phyloP scores from a whole-genome alignment of 768 basidiomycete species.

The Pleurotus platypus region DNA sequence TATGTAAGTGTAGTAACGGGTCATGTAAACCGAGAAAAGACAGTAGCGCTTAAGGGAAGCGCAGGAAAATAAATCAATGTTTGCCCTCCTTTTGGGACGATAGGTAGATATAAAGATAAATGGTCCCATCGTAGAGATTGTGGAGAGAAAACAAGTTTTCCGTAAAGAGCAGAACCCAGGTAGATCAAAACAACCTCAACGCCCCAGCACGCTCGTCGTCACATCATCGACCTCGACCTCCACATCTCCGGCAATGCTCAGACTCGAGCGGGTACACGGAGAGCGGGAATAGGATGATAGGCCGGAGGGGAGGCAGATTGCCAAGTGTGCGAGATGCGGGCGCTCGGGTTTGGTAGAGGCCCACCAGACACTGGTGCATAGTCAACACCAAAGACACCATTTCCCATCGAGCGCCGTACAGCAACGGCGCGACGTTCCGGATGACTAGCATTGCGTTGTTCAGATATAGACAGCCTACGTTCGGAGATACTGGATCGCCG shows the following conservation, averaged over 20 bases:
- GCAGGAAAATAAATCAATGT: too few relatives aligned
- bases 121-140: too few relatives aligned
- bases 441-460: background rate
- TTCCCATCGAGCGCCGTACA: slow-evolving; percentile 5
- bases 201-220: too few relatives aligned
- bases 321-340: slow-evolving; percentile 44
- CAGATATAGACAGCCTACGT: background rate
- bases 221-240: background rate
- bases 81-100: too few relatives aligned
- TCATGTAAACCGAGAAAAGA: too few relatives aligned
- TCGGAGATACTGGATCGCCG: slow-evolving; percentile 5
- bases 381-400: slow-evolving; percentile 2
- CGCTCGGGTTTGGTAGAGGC: slow-evolving; percentile 57
- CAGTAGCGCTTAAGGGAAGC: too few relatives aligned
- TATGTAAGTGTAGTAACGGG: too few relatives aligned
- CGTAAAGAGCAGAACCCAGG: too few relatives aligned
- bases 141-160: too few relatives aligned
- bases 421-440: slow-evolving; percentile 4
- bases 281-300: background rate
- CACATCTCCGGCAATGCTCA: background rate
- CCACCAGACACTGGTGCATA: slow-evolving; percentile 14
- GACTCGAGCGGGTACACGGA: background rate
- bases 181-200: too few relatives aligned
- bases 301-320: slow-evolving; percentile 5
- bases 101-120: too few relatives aligned